Percentiles rank a stretch among this genome's conserved stretches.
phyloP scores from a whole-genome alignment of 768 basidiomycete genomes.

The Dendrothele bispora region DNA sequence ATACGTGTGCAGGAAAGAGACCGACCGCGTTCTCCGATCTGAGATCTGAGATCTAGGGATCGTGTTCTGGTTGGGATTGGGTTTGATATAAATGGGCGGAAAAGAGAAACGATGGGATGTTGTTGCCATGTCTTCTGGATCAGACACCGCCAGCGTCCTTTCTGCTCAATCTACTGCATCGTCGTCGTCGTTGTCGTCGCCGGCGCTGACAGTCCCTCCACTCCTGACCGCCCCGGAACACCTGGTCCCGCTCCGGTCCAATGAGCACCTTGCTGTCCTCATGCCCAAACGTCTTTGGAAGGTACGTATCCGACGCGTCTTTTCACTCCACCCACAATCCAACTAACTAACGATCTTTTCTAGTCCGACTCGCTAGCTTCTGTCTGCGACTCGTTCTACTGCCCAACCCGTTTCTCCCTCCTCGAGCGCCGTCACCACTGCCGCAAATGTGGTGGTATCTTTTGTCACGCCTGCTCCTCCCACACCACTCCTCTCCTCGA shows the following conservation, averaged over 20 bases:
- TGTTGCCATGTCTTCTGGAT: no score
- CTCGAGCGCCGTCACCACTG: conserved; percentile 82
- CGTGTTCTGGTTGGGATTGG: no score
- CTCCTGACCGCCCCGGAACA: no score
- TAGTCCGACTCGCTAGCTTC: conserved; percentile 64
- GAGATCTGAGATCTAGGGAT: no score
- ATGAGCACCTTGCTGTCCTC: conserved; percentile 79
- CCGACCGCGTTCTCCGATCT: no score
- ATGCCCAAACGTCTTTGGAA: conserved; percentile 75
- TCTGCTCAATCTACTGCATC: conserved; percentile 3
- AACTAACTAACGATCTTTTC: conserved; percentile 17
- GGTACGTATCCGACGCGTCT: conserved; percentile 36
- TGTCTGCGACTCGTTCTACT: conserved; percentile 74
- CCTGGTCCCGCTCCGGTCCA: no score
- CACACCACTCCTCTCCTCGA: conserved; percentile 67
- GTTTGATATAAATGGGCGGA: no score
- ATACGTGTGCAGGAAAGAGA: no score
- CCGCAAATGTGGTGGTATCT: conserved; percentile 81
- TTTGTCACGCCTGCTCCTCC: conserved; percentile 63
- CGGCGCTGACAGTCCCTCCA: conserved; percentile 4
- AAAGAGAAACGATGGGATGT: no score
- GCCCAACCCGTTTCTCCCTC: conserved; percentile 62
- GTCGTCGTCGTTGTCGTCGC: conserved; percentile 8
- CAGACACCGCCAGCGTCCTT: no score
- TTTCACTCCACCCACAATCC: conserved; percentile 7